phyloP scores from a whole-genome alignment of 2,329 filamentous ascomycete species.

The Aspergillus sp. region DNA sequence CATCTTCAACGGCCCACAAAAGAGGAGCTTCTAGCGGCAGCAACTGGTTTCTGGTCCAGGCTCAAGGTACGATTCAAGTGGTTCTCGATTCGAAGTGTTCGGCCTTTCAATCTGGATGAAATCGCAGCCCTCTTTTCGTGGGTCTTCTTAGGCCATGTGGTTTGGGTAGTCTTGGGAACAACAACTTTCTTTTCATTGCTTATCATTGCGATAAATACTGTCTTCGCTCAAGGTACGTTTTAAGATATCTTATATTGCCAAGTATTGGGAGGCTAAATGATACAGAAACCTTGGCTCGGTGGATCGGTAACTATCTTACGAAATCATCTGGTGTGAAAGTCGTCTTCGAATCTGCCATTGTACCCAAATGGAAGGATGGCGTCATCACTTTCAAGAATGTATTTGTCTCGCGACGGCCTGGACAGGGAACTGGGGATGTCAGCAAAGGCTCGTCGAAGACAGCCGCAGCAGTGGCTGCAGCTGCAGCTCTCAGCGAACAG shows the following conservation, averaged over 20 bases:
- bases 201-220: constrained; percentile 88
- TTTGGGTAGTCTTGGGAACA: constrained; percentile 94
- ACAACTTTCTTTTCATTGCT: constrained; percentile 93
- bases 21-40: constrained; percentile 84
- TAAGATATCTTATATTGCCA: too few relatives aligned
- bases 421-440: constrained; percentile 72
- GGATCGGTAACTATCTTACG: constrained; percentile 92
- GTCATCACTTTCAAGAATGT: constrained; percentile 97
- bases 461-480: constrained; percentile 78
- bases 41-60: constrained; percentile 86
- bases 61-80: constrained; percentile 92
- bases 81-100: constrained; percentile 87
- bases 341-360: constrained; percentile 95
- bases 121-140: constrained; percentile 93
- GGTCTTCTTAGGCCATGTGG: constrained; percentile 85
- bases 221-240: constrained; percentile 76
- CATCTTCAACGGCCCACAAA: constrained; percentile 78
- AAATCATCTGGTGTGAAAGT: constrained; percentile 88
- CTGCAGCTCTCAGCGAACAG: constrained; percentile 50
- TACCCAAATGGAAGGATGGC: constrained; percentile 89
- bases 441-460: constrained; percentile 83
- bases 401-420: constrained; percentile 85
- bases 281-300: constrained; percentile 79
- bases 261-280: constrained; percentile 11
- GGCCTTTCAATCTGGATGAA: constrained; percentile 93